phyloP scores from a whole-genome alignment of 441 rosid species.

The Euphorbia celastroides region DNA sequence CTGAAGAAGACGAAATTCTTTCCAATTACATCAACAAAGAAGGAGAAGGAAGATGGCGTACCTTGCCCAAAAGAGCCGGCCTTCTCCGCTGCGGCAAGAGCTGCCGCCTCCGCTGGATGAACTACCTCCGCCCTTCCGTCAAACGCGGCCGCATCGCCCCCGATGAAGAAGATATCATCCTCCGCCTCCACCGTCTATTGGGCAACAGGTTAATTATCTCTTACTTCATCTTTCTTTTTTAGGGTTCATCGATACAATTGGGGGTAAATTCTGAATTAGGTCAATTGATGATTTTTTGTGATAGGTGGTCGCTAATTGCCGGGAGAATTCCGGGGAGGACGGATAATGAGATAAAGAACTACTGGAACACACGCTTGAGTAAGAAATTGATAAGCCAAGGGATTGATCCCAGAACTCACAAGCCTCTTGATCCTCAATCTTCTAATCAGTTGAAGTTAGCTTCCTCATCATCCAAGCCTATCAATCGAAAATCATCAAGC shows the following conservation, averaged over 20 bases:
- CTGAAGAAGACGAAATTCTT: conserved; percentile 61
- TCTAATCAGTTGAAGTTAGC: conserved; percentile 10
- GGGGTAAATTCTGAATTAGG: too few relatives aligned
- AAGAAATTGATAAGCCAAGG: conserved; percentile 55
- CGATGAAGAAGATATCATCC: conserved; percentile 79
- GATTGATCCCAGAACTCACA: conserved; percentile 56
- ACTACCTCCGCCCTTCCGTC: conserved; percentile 63
- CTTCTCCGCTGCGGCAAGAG: conserved; percentile 73
- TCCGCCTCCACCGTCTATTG: conserved; percentile 74
- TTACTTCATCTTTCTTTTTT: too few relatives aligned
- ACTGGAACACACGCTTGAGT: conserved; percentile 59
- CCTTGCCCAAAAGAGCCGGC: conserved; percentile 66
- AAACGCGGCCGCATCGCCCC: conserved; percentile 71
- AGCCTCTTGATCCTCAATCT: conserved; percentile 27
- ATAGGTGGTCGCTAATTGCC: conserved; percentile 57
- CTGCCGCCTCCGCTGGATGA: conserved; percentile 83
- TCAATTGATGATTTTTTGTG: background rate
- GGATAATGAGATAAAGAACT: conserved; percentile 57
- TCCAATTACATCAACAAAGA: conserved; percentile 49
- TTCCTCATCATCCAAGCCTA: conserved; percentile 26
- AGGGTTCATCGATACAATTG: background rate
- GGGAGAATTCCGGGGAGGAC: conserved; percentile 60
- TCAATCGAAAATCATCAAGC: conserved; percentile 13
- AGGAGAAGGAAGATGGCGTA: conserved; percentile 74
- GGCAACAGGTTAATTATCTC: conserved; percentile 45